phyloP scores from a whole-genome alignment of 208 protist genomes.

The Acanthamoeba castellanii region DNA sequence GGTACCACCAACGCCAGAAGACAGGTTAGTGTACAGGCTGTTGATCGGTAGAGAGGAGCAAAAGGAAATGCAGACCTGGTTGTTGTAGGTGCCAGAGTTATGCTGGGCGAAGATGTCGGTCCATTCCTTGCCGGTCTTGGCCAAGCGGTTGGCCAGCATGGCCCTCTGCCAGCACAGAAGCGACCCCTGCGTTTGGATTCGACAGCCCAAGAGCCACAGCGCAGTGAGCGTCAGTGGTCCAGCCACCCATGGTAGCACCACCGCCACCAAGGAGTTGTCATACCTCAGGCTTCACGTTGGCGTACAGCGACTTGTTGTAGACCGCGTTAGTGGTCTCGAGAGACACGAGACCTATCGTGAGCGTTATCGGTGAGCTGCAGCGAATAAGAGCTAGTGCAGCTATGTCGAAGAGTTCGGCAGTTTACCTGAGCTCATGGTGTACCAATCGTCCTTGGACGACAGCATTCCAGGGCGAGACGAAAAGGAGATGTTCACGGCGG shows the following conservation, averaged over 20 bases:
- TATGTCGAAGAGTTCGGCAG: background rate
- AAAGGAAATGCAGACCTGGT: background rate
- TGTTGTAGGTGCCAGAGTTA: constrained; percentile 54
- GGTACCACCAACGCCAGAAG: constrained; percentile 50
- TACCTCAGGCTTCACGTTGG: constrained; percentile 76
- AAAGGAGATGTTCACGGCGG: constrained; percentile 85
- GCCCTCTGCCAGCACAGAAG: constrained; percentile 85
- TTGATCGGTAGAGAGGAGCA: constrained; percentile 81
- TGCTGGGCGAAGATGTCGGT: constrained; percentile 83
- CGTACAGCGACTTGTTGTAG: constrained; percentile 83
- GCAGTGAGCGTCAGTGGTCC: background rate
- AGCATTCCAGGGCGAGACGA: constrained; percentile 91
- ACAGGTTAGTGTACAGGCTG: constrained; percentile 93
- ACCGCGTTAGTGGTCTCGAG: constrained; percentile 89
- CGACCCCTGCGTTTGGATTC: background rate
- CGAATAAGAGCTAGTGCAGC: background rate
- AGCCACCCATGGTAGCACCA: background rate
- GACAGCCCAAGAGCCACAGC: background rate
- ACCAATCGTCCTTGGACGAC: constrained; percentile 93
- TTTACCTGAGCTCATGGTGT: constrained; percentile 86
- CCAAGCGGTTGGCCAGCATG: constrained; percentile 90
- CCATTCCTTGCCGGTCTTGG: constrained; percentile 86
- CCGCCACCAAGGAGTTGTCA: background rate
- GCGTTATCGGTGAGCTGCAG: background rate
- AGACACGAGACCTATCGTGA: constrained; percentile 81